Conservation (phyloP, 768 basidiomycete genomes). For the Auriscalpium microsporum region DNA sequence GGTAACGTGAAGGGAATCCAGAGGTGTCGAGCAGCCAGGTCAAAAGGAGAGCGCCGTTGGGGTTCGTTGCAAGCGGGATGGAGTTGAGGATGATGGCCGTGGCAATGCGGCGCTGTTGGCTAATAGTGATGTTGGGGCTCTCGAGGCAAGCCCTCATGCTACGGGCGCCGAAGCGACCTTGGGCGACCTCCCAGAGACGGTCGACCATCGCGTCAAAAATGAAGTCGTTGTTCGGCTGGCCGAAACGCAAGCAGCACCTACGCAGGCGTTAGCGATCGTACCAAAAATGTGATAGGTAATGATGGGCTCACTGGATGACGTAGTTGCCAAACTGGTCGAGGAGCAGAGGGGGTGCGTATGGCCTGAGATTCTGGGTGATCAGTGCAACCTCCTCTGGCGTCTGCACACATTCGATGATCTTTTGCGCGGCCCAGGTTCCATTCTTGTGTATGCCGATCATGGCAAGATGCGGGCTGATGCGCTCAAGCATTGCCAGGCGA, state of each 20-base stretch:
- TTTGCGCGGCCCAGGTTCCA: constrained; percentile 99
- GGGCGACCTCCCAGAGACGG: constrained; percentile 97
- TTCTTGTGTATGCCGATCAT: constrained; percentile 99
- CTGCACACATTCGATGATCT: constrained; percentile 93
- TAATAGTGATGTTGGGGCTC: constrained; percentile 75
- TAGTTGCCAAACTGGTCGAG: constrained; percentile 93
- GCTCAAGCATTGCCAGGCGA: constrained; percentile 86
- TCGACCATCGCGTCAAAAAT: constrained; percentile 98
- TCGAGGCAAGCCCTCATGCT: constrained; percentile 97
- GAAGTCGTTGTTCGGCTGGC: constrained; percentile 84
- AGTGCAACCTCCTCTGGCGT: constrained; percentile 79
- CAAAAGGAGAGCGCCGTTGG: constrained; percentile 90
- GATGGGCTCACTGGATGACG: constrained; percentile 70
- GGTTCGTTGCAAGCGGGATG: constrained; percentile 94
- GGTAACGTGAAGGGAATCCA: constrained; percentile 91
- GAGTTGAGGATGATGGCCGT: constrained; percentile 94
- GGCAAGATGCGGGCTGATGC: constrained; percentile 87
- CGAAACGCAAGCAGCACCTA: constrained; percentile 87
- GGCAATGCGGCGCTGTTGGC: constrained; percentile 92
- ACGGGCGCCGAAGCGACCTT: constrained; percentile 95
- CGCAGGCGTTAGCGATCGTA: background rate
- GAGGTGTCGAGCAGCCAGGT: constrained; percentile 97
- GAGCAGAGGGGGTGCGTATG: constrained; percentile 89
- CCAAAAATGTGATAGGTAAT: background rate
- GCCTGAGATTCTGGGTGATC: constrained; percentile 78